Evolutionary conservation across 2,329 filamentous ascomycete genomes (phyloP), one percentile per base, ranked within the genome.

Genomic region (Diatrype stigma): DNA sequence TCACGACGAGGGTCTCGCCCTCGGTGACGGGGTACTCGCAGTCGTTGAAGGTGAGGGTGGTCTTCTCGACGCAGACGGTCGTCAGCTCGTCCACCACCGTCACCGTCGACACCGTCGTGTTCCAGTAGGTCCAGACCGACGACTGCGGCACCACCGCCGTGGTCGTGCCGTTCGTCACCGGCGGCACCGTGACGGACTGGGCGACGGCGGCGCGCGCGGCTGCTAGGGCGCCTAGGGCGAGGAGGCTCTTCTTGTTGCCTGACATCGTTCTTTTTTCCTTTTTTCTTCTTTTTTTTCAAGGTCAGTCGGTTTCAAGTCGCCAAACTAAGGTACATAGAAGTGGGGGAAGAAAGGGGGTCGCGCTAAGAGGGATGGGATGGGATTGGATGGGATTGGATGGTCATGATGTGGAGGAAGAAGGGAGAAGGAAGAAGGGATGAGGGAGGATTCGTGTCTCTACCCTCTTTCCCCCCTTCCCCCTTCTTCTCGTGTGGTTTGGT

Each of bases 1-100:
- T 74, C 50, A 85, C 75, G 60, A 77, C 82, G 56, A 83, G 67
- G 50, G 76, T 77, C 59, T 79, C 68, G 54, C 81, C 74, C 64
- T 74, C 70, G 48, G 75, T 78, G 59, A 82, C 73, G 45, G 77
- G 75, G 72, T 79, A 84, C 46, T 70, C 70, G 65, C 76, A 73
- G 62, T 68, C 67, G 61, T 74, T 74, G 66, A 78, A 69, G 56
- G 72, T 77, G 57, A 83, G 59, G 56, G 71, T 73, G 32, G 80
- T 81, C 35, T 80, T 74, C 65, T 73, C 61, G 6, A 70, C 63
- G 67, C 75, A 79, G 58, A 61, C 45, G 23, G 65, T 66, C 12
- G 62, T 62, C 40, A 64, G 51, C 52, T 52, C 45, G 21, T 53
- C 34, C 14, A 65, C 60, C 8, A 64, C 62, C 5, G 57, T 47